A percentile compares a stretch with the other conserved stretches of the same genome.
These are phyloP conservation scores for Evernia prunastri DNA, from an alignment of 495 filamentous ascomycete genomes.

Conservation along the genomic window DNA sequence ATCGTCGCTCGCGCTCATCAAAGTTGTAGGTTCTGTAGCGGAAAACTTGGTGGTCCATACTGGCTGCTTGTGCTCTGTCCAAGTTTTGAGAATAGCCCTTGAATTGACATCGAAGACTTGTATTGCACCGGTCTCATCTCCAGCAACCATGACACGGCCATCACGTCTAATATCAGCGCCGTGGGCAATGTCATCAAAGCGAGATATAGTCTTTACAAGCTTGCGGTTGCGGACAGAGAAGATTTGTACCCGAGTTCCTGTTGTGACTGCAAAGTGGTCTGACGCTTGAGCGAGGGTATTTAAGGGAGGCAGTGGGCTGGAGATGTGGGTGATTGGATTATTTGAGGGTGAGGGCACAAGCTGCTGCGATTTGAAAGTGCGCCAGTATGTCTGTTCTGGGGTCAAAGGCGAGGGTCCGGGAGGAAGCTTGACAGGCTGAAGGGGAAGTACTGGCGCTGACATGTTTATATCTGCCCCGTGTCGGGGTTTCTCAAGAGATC, in stretches of 20 bases:
- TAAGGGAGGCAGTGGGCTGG: constrained; percentile 57
- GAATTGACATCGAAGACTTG: constrained; percentile 91
- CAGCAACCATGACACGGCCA: constrained; percentile 80
- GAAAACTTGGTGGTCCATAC: constrained; percentile 89
- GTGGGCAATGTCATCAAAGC: constrained; percentile 84
- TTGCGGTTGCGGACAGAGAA: constrained; percentile 85
- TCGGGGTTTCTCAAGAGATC: neutral
- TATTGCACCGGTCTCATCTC: constrained; percentile 81
- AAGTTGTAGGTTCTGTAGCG: constrained; percentile 71
- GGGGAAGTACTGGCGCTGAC: constrained; percentile 79
- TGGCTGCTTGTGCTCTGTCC: constrained; percentile 91
- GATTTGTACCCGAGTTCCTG: constrained; percentile 84
- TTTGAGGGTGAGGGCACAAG: constrained; percentile 79
- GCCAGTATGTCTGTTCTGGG: constrained; percentile 92
- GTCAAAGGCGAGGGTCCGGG: constrained; percentile 64
- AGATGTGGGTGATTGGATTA: constrained; percentile 80
- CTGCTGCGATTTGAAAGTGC: constrained; percentile 80
- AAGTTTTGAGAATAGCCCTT: constrained; percentile 89
- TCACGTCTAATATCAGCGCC: constrained; percentile 81
- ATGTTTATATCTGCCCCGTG: constrained; percentile 39
- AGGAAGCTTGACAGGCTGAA: constrained; percentile 79
- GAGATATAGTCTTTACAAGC: constrained; percentile 80
- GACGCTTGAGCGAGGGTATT: constrained; percentile 41
- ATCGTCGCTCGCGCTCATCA: constrained; percentile 85
- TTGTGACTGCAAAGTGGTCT: constrained; percentile 88